Evolutionary conservation across 1,139 yeast species (phyloP).

Genomic region (Yamadazyma conglobata): DNA sequence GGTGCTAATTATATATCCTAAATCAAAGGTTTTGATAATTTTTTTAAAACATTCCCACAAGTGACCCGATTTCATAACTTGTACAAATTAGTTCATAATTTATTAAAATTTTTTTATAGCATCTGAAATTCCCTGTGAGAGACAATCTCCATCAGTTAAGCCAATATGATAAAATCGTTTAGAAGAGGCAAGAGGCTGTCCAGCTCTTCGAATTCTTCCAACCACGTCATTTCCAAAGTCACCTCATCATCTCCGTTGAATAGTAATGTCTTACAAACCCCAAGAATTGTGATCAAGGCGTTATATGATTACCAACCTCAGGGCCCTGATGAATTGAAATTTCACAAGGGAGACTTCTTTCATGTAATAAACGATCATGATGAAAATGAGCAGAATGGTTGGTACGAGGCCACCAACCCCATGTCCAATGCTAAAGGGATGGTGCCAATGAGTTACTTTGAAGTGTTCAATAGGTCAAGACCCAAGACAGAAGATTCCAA

Average conservation of each 20-base stretch:
- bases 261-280: conserved; percentile 42
- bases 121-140: no score
- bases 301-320: conserved; percentile 74
- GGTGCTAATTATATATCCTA: not conserved
- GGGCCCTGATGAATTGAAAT: conserved; percentile 77
- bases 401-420: conserved; percentile 92
- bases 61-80: no score
- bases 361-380: conserved; percentile 67
- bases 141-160: no score
- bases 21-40: no score
- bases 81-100: no score
- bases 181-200: conserved; percentile 44
- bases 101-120: no score
- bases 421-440: conserved; percentile 72
- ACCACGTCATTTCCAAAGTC: conserved; percentile 32
- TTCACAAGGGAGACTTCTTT: conserved; percentile 81
- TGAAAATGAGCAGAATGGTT: conserved; percentile 46
- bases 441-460: conserved; percentile 85
- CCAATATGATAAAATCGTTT: conserved; percentile 42
- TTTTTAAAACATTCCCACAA: not conserved
- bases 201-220: conserved; percentile 25
- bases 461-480: conserved; percentile 64
- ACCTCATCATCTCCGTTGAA: conserved; percentile 18
- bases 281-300: conserved; percentile 84
- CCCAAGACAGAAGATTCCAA: conserved; percentile 21